phyloP scores from a whole-genome alignment of 306 rosid species.

The Sphenostylis stenocarpa region DNA sequence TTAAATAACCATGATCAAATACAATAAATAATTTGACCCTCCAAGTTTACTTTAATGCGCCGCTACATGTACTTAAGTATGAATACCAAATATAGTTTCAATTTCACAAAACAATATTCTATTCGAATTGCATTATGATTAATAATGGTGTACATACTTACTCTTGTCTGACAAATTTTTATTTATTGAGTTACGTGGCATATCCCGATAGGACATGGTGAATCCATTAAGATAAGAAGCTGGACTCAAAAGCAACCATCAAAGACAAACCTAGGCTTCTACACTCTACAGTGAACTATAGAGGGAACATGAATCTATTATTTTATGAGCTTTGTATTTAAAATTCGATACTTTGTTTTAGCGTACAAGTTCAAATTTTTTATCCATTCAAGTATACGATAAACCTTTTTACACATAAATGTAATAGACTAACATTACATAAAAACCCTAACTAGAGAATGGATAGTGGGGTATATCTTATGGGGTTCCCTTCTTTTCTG shows the following conservation, averaged over 20 bases:
- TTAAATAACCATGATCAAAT: slow-evolving; percentile 1
- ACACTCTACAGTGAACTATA: slow-evolving; percentile 23
- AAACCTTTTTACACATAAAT: neutral
- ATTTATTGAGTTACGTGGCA: slow-evolving; percentile 27
- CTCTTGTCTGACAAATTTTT: neutral
- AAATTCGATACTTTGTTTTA: neutral
- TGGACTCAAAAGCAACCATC: slow-evolving; percentile 40
- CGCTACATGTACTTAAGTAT: slow-evolving; percentile 30
- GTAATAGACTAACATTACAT: neutral
- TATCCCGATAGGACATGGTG: slow-evolving; percentile 16
- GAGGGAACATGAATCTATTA: slow-evolving; percentile 23
- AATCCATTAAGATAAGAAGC: slow-evolving; percentile 41
- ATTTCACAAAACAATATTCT: neutral
- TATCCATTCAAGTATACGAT: neutral
- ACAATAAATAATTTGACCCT: slow-evolving; percentile 19
- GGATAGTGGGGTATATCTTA: slow-evolving; percentile 22
- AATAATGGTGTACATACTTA: neutral
- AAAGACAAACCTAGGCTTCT: slow-evolving; percentile 30
- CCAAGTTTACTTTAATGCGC: slow-evolving; percentile 30
- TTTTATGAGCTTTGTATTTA: slow-evolving; percentile 16
- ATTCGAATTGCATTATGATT: slow-evolving; percentile 15
- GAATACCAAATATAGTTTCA: neutral
- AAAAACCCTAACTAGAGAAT: slow-evolving; percentile 4
- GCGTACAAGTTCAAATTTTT: neutral
- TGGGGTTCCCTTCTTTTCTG: slow-evolving; percentile 31